A percentile compares a stretch with the other conserved stretches of the same genome.
Conservation (phyloP, 2,329 filamentous ascomycete genomes). For the Aureobasidium leucospermi region DNA sequence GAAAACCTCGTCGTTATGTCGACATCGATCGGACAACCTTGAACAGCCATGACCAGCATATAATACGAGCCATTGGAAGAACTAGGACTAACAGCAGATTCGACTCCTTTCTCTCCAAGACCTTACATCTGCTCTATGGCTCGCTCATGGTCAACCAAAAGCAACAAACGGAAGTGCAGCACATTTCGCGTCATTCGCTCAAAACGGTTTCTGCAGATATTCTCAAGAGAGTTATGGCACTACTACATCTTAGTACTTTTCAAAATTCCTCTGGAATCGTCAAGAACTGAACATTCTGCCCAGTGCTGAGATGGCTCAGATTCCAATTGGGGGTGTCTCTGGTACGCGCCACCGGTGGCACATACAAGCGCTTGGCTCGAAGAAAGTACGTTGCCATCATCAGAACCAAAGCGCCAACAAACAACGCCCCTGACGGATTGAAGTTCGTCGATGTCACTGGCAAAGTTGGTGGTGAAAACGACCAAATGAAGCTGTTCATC, state of each 20-base stretch:
- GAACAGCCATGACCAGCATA: no score
- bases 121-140: no score
- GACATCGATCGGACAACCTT: no score
- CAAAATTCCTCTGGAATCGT: slow-evolving; percentile 1
- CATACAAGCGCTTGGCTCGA: background rate
- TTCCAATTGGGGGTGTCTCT: background rate
- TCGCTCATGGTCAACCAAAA: no score
- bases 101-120: no score
- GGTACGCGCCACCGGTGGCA: background rate
- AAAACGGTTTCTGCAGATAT: background rate
- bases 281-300: background rate
- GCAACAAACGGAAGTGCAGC: background rate
- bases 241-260: background rate
- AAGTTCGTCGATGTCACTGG: slow-evolving; percentile 2
- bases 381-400: background rate
- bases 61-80: no score
- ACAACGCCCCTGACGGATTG: background rate
- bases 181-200: no score
- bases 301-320: background rate
- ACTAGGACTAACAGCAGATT: no score
- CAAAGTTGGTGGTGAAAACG: background rate
- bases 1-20: no score
- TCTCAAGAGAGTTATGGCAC: background rate
- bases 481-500: background rate
- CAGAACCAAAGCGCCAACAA: background rate